Evolutionary conservation across 805 yeast genomes (phyloP), one percentile per base, ranked within the genome.

Genomic region (Metschnikowia proteae): DNA sequence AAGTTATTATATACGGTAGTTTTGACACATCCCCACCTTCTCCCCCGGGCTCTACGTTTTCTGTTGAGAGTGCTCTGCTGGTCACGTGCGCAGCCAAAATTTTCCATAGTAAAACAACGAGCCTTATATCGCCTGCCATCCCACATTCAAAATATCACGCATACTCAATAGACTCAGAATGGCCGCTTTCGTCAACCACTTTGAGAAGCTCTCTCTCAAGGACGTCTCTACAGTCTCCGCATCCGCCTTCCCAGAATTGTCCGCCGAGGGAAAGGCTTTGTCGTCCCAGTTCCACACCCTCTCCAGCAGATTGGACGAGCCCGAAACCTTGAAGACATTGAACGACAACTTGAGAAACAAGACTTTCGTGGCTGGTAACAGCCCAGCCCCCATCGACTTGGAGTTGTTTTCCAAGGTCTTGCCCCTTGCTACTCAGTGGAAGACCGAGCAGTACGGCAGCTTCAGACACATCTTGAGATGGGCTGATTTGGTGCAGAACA

Each of bases 401-500:
- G 70, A 75, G 39, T 83, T 86, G 32, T 87, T 88, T 59, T 82
- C 83, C 45, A 73, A 80, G 32, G 82, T 83, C 33, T 72, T 82
- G 60, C 86, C 90, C 42, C 52, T 80, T 35, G 81, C 86, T 35
- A 71, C 73, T 46, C 68, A 75, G 52, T 80, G 88, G 79, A 68
- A 78, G 25, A 64, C 80, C 8, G 82, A 79, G 32, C 80, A 83
- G 36, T 69, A 83, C 56, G 82, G 84, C 42, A 68, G 76, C 42
- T 74, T 75, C 66, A 86, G 97, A 78, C 97, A 92, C 68, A 75
- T 92, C 50, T 70, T 89, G 52, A 86, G 99, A 78, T 94, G 98
- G 98, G 80, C 82, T 25, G 97, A 91, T 60, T 79, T 88, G 58
- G 70, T 94, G 51, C 98, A 94, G 73, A 80, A 83, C 61, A 71